Base-by-base conservation (phyloP, 1,139 yeast genomes). In the Lodderomyces pseudojiufengensis region DNA sequence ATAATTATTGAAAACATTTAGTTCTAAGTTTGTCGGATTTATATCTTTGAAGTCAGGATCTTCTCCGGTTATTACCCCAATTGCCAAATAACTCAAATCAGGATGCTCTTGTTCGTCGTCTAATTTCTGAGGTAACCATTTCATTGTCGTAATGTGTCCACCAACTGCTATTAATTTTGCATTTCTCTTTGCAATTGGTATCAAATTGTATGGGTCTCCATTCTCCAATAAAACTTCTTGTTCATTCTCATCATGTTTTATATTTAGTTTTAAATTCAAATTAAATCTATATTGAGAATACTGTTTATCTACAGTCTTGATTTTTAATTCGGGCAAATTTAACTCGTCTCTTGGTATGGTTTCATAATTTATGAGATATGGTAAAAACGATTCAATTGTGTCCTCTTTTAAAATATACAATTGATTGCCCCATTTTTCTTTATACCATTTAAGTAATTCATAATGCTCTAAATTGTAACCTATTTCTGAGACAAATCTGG, bases 121-220 rank as follows among this genome's bases (percentile, higher is more conserved):
- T 18, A 18, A 18, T 5, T 18, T 7, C 7, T 18, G 20, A n/a
- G 55, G 59, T n/a, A 74, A 50, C 87, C 88, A 82, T 21, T 73
- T 70, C 39, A 72, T 55, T 14, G 76, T 69, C 0, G 82, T 64
- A 0, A 82, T 63, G 5, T 71, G 52, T 0, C 82, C 82, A 1
- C 86, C 86, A 0, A 73, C 59, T 44, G 77, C 75, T 10, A 73
- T 40, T 1, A 73, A 60, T n/a, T 62, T 50, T 0, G 78, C 82
- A 15, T 54, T 54, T 42, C 84, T 55, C 14, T 39, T 38, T 4
- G 32, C 30, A 10, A 25, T 9, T 3, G 29, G 25, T 27, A 32
- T 30, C 25, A 44, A 31, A 4, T 57, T 47, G 9, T 49, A 33
- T 1, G 45, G 36, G 13, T 16, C 25, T 8, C 33, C 27, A 14